Conservation (phyloP, 1,139 yeast genomes). For the Yamadazyma pseudoaaseri region DNA sequence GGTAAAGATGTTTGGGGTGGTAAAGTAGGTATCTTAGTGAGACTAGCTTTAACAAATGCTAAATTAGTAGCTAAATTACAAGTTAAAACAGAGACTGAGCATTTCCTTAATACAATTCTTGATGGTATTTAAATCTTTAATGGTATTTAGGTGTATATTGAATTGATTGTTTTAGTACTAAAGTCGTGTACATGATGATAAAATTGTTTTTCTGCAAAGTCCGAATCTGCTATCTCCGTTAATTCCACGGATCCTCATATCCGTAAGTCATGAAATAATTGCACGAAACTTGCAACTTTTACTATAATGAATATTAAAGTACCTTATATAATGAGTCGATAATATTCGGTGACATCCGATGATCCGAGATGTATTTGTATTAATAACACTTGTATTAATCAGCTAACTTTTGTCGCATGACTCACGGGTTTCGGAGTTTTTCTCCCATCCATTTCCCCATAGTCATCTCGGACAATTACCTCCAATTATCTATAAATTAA, state of each 20-base stretch:
- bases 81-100: slow-evolving; percentile 63
- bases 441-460: slow-evolving; percentile 8
- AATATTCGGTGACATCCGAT: no score
- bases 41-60: slow-evolving; percentile 70
- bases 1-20: slow-evolving; percentile 80
- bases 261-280: no score
- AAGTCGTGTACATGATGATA: no score
- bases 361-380: no score
- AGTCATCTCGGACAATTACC: slow-evolving; percentile 7
- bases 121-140: slow-evolving; percentile 27
- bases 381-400: no score
- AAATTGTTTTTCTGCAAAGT: no score
- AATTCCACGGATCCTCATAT: no score
- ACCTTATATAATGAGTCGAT: no score
- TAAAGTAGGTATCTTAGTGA: slow-evolving; percentile 66
- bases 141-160: not conserved
- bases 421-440: slow-evolving; percentile 10
- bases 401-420: no score
- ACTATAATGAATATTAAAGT: no score
- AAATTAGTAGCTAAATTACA: slow-evolving; percentile 75
- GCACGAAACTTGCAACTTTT: no score
- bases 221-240: no score
- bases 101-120: slow-evolving; percentile 45
- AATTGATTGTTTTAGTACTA: slow-evolving; percentile 1
- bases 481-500: slow-evolving; percentile 7